Evolutionary conservation across 805 yeast species (phyloP).

Genomic region (Pichia kluyveri): DNA sequence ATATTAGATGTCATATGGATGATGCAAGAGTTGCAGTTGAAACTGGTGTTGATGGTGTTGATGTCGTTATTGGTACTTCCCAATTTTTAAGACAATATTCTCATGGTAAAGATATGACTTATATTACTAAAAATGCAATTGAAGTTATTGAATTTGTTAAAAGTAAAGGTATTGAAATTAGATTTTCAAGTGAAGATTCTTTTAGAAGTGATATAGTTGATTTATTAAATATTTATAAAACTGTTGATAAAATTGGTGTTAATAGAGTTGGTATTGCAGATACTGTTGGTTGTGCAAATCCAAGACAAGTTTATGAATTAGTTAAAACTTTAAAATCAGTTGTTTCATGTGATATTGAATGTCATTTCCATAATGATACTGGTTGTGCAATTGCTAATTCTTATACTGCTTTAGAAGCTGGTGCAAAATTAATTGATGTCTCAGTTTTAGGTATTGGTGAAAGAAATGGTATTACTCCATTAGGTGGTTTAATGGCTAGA

Average conservation of each 20-base stretch:
- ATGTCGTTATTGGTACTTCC: constrained; percentile 96
- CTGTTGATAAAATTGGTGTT: constrained; percentile 95
- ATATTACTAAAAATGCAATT: constrained; percentile 90
- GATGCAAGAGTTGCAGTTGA: constrained; percentile 96
- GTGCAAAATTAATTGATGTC: constrained; percentile 90
- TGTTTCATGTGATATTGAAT: constrained; percentile 94
- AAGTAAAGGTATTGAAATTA: constrained; percentile 91
- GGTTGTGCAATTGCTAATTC: constrained; percentile 99
- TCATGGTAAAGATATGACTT: constrained; percentile 98
- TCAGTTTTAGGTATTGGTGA: constrained; percentile 97
- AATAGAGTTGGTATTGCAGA: constrained; percentile 99
- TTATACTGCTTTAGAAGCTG: constrained; percentile 95
- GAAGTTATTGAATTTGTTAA: constrained; percentile 97
- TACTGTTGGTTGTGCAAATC: constrained; percentile 98
- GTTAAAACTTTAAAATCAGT: constrained; percentile 89
- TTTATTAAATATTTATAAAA: constrained; percentile 86
- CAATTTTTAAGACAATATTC: constrained; percentile 90
- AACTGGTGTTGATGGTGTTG: constrained; percentile 98
- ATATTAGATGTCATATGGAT: constrained; percentile 98
- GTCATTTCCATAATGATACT: constrained; percentile 98
- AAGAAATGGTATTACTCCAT: constrained; percentile 95
- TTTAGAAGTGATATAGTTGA: constrained; percentile 96
- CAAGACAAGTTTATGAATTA: constrained; percentile 96
- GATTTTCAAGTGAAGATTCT: constrained; percentile 95
- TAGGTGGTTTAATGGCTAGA: constrained; percentile 98